Evolutionary conservation across 2,329 filamentous ascomycete genomes (phyloP), one percentile per base, ranked within the genome.

Genomic region (Aureobasidium sp.): DNA sequence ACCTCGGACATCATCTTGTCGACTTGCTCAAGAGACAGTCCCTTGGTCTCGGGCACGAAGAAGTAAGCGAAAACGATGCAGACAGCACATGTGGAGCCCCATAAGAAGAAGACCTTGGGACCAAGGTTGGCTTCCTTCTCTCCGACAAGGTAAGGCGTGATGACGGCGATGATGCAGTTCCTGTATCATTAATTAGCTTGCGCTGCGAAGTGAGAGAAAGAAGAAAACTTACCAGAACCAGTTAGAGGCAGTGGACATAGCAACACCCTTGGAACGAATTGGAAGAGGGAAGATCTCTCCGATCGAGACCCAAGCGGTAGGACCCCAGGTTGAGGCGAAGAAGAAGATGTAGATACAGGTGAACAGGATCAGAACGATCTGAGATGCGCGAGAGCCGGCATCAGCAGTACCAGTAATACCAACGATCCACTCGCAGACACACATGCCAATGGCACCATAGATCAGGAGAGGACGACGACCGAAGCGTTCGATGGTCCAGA

Each of bases 291-390:
- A 96, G 75, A 94, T 89, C 79, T 96, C 91, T 72, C 91, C 91
- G 70, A 94, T 91, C 20, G 72, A 68, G 9, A 73, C 71, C 59
- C 63, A 56, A 32, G 57, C 61, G 10, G 51, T 56, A 9, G 61
- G 61, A 58, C 91, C 46, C 90, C 90, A 95, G 65, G 90, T 95
- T 61, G 84, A 86, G 53, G 91, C 91, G 74, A 96, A 96, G 81
- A 87, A 93, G 82, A 90, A 91, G 80, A 96, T 91, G 82, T 92
- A 94, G 77, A 96, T 85, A 78, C 88, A 90, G 71, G 94, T 93
- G 77, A 95, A 94, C 64, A 89, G 84, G 67, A 96, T 91, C 79
- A 92, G 70, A 62, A 67, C 67, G 61, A 73, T 72, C 61, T 72
- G 72, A 13, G 87, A 86, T 2, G 78, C 66, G 60, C 81, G 75